A percentile compares a stretch with the other conserved stretches of the same genome.
phyloP scores from a whole-genome alignment of 345 rosid genomes.

The Mangifera indica region DNA sequence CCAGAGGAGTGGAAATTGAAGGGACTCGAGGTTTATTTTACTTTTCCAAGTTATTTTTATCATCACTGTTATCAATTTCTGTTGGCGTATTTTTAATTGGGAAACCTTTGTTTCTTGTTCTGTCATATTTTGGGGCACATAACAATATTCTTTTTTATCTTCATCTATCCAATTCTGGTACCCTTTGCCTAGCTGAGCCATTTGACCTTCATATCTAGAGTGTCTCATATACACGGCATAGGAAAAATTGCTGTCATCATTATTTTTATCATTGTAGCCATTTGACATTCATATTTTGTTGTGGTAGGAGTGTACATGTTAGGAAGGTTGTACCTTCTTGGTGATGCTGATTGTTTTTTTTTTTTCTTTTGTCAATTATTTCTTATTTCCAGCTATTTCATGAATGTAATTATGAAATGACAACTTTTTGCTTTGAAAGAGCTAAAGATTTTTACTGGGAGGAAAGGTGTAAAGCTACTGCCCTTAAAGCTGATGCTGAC shows the following conservation, averaged over 20 bases:
- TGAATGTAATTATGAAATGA: conserved; percentile 44
- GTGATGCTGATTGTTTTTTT: neutral
- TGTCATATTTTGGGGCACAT: neutral
- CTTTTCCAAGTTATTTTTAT: neutral
- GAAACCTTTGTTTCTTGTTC: neutral
- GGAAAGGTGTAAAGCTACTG: conserved; percentile 42
- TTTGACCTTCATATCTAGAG: neutral
- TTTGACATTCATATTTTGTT: neutral
- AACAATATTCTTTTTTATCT: neutral
- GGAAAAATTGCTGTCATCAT: neutral
- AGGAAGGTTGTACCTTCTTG: neutral
- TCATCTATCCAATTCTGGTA: neutral
- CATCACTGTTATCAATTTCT: neutral
- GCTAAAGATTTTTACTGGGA: conserved; percentile 42
- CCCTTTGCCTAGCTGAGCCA: neutral
- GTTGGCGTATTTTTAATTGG: neutral
- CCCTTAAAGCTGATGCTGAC: conserved; percentile 44
- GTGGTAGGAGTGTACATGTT: neutral
- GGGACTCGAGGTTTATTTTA: conserved; percentile 39
- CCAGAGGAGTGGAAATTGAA: conserved; percentile 46
- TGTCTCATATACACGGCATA: neutral
- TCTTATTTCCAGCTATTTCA: conserved; percentile 38
- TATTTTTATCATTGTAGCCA: too few species aligned
- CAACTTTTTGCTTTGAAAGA: conserved; percentile 48
- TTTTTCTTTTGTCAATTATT: neutral